Base-by-base conservation (phyloP, 2,329 filamentous ascomycete genomes). In the Ophiostoma piceae region DNA sequence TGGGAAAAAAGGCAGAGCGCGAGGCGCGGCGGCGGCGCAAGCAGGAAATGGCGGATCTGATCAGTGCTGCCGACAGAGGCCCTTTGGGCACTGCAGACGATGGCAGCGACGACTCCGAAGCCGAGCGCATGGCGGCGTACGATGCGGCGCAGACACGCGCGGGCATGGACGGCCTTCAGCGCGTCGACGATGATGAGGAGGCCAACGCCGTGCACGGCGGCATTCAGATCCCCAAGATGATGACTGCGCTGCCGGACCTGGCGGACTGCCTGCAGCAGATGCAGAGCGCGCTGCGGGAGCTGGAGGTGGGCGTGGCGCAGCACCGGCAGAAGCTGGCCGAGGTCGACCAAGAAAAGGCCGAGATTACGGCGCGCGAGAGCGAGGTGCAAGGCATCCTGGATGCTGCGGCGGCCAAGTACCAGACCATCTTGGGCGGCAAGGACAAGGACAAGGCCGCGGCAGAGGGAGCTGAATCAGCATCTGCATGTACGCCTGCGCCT, bases 61-160 rank as follows among this genome's bases (percentile, higher is more conserved):
- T 98, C 75, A 84, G 89, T 3, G 87, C 90, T 66, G 66, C 66
- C 26, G 66, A 8, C 3, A 16, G 8, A 9, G 43, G 22, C 5
- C 22, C 12, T 5, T 5, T 9, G 3, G 16, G 12, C 2, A 94
- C 93, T 2, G 91, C 96, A 77, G 82, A 82, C 47, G 86, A 85
- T 2, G 70, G 39, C n/a, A 69, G 64, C 41, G 67, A 86, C n/a
- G 91, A 94, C 69, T 89, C 87, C 29, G 87, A 89, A 64, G 88
- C 87, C 0, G 88, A 90, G 76, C 85, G 90, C 19, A 88, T 89
- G 70, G 92, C 90, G 2, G 94, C 92, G 0, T 98, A 96, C 79
- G 94, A 97, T 78, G 87, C 88, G 12, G 90, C 92, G 4, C 94
- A 98, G 80, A 94, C 92, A 9, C 86, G 90, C 26, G 91, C 92